Evolutionary conservation across 2,329 filamentous ascomycete genomes (phyloP).

Genomic region (Exserohilum turcica): DNA sequence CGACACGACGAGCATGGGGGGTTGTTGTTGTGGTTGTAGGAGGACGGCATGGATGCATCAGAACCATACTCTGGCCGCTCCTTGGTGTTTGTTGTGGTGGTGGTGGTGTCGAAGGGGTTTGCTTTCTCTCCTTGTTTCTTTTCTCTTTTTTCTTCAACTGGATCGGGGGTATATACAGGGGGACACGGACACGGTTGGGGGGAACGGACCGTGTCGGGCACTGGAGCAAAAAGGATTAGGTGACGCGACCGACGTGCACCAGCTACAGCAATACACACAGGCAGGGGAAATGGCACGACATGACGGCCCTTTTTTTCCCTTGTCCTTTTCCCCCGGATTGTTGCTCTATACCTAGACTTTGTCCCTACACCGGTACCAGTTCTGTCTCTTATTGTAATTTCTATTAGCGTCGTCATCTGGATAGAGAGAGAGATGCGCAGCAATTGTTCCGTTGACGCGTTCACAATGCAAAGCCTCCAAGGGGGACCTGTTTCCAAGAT

Average conservation of each 20-base stretch:
- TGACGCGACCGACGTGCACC: not conserved
- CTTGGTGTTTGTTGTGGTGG: too few relatives aligned
- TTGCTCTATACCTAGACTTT: not conserved
- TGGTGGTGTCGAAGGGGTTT: too few relatives aligned
- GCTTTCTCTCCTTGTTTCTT: not conserved
- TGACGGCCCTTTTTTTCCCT: not conserved
- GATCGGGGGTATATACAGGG: not conserved
- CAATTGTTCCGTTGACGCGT: not conserved
- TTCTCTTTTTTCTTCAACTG: not conserved
- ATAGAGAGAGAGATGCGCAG: not conserved
- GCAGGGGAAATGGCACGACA: not conserved
- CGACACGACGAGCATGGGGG: not conserved
- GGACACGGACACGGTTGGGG: not conserved
- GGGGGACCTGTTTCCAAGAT: not conserved
- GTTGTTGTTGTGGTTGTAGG: too few relatives aligned
- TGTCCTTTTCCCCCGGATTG: not conserved
- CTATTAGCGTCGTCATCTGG: not conserved
- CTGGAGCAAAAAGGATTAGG: not conserved
- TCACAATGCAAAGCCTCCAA: not conserved
- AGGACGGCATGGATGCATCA: too few relatives aligned
- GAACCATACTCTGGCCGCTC: too few relatives aligned
- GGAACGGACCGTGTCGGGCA: not conserved
- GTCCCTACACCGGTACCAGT: not conserved
- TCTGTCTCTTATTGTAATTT: conserved; percentile 7
- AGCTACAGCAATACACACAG: not conserved